A percentile compares a stretch with the other conserved stretches of the same genome.
Evolutionary conservation across 1,284 basidiomycete genomes (phyloP).

Genomic region (Ustilago bromivora): DNA sequence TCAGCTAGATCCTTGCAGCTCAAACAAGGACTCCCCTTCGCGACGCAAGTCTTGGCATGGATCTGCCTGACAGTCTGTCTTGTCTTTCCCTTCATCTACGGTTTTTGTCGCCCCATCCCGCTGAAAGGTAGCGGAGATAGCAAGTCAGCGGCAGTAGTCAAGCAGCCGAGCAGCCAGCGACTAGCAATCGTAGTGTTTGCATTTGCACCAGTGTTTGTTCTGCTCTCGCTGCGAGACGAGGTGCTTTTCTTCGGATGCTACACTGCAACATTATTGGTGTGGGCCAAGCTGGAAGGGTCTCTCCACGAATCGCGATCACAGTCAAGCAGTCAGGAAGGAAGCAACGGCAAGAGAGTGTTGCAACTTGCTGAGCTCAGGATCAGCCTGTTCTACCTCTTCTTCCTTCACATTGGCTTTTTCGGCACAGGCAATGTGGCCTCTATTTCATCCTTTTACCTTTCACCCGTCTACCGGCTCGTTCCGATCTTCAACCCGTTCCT

Average conservation of each 20-base stretch:
- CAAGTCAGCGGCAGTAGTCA: background rate
- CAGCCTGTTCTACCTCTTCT: conserved; percentile 85
- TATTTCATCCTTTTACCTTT: conserved; percentile 87
- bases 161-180: conserved; percentile 63
- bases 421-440: conserved; percentile 86
- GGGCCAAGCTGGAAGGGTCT: conserved; percentile 78
- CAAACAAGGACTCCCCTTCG: conserved; percentile 77
- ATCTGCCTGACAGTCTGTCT: conserved; percentile 71
- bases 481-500: conserved; percentile 88
- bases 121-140: background rate
- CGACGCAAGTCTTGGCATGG: conserved; percentile 80
- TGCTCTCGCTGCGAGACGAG: conserved; percentile 85
- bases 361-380: conserved; percentile 78
- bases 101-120: conserved; percentile 69
- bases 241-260: conserved; percentile 83
- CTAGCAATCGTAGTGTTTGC: conserved; percentile 70
- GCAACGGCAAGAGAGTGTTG: conserved; percentile 72
- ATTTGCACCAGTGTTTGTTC: conserved; percentile 81
- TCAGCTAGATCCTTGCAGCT: conserved; percentile 77
- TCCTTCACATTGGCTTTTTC: conserved; percentile 88
- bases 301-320: conserved; percentile 32
- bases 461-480: conserved; percentile 87
- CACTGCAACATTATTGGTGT: conserved; percentile 76
- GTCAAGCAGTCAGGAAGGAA: background rate
- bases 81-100: conserved; percentile 54